Evolutionary conservation across 1,284 basidiomycete genomes (phyloP), one percentile per base, ranked within the genome.

Genomic region (Leccinum subatratum): DNA sequence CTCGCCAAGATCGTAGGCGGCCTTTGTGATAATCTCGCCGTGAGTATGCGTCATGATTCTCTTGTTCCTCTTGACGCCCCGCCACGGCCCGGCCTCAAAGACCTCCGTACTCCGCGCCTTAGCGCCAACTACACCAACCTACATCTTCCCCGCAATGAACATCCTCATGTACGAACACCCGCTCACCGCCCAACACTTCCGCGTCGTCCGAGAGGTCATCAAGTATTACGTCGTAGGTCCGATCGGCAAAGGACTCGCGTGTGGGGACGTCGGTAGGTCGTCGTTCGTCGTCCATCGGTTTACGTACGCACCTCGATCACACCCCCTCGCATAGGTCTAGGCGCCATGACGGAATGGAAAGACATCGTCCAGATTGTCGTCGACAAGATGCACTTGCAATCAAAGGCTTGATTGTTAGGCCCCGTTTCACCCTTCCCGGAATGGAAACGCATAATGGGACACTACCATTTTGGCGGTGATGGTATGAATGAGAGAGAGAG

Each of bases 141-240:
- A 91, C 72, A 79, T 98, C 37, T 98, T 95, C 73, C 96, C 97
- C 4, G 96, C 97, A 0, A 99, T 98, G 96, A 99, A 99, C 77
- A 98, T 96, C 6, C 82, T 93, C 70, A 98, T 99, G 96, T 98
- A 93, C 75, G 85, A 92, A 69, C 95, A 99, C 74, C 94, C 95
- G n/a, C 82, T 98, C 42, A 98, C 96, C 0, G 83, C 85, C 3
- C 85, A 89, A 67, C 96, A 99, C 72, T 75, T 98, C 25, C 82
- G 84, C 11, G 74, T 90, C 39, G 83, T 95, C 1, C 82, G 81
- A 20, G 89, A 95, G 1, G 83, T 91, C 57, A 83, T 97, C 11
- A 85, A 86, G 2, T 98, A 97, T 74, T 79, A 87, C 48, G 84
- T 98, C 8, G 81, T 90, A 3, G 95, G 96, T 0, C 96, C 96